Evolutionary conservation across 2,329 filamentous ascomycete species (phyloP).

Genomic region (Alternaria consortialis): DNA sequence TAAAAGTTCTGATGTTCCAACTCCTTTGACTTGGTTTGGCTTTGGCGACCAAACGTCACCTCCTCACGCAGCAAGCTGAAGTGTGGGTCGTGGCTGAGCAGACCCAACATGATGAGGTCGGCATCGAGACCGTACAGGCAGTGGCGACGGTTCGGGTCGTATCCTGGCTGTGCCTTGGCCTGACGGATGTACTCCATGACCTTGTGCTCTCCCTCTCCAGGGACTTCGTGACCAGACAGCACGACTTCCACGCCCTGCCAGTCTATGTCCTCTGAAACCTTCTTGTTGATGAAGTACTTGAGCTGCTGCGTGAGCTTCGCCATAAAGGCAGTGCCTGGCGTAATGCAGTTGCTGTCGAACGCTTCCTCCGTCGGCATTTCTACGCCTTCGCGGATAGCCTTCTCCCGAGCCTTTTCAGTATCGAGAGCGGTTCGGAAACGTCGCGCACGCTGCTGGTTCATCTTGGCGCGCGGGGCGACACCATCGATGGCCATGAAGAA

Average conservation of each 20-base stretch:
- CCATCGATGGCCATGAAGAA: constrained; percentile 99
- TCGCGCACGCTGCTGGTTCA: constrained; percentile 98
- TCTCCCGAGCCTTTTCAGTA: constrained; percentile 86
- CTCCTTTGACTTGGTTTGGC: constrained; percentile 90
- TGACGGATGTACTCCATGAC: constrained; percentile 99
- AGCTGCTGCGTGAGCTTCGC: constrained; percentile 91
- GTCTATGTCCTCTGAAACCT: constrained; percentile 93
- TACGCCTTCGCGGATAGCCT: constrained; percentile 86
- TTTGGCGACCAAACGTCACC: constrained; percentile 92
- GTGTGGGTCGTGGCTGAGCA: constrained; percentile 97
- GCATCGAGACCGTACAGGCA: constrained; percentile 97
- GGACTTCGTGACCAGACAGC: constrained; percentile 95
- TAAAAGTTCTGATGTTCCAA: constrained; percentile 99
- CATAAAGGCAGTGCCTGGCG: constrained; percentile 97
- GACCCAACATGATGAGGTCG: constrained; percentile 97
- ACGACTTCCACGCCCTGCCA: constrained; percentile 98
- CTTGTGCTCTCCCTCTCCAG: constrained; percentile 98
- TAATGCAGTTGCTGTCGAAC: constrained; percentile 99
- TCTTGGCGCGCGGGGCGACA: constrained; percentile 96
- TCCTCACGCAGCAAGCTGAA: constrained; percentile 97
- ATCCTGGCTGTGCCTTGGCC: constrained; percentile 92
- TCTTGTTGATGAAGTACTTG: constrained; percentile 99
- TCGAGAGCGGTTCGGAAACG: constrained; percentile 95
- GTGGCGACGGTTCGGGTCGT: constrained; percentile 92
- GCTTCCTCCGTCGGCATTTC: constrained; percentile 95